phyloP scores from a whole-genome alignment of 805 yeast species.

The Lachancea meyersii region DNA sequence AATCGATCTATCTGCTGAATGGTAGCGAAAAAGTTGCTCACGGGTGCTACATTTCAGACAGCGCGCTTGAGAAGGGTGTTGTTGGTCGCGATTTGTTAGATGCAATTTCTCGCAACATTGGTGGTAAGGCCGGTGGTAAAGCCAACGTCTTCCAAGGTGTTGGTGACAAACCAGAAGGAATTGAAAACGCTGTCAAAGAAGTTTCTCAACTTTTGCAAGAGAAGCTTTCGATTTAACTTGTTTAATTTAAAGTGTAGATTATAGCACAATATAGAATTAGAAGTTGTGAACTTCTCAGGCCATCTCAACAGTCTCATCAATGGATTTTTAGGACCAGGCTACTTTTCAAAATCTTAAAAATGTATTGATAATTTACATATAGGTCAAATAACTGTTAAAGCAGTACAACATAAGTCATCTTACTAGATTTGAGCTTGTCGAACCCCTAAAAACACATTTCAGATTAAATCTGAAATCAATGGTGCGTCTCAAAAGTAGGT shows the following conservation, averaged over 20 bases:
- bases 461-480: too few species aligned
- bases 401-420: too few species aligned
- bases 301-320: not conserved
- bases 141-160: slow-evolving; percentile 95
- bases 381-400: not conserved
- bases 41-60: slow-evolving; percentile 82
- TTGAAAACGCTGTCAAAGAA: slow-evolving; percentile 67
- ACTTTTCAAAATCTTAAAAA: not conserved
- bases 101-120: slow-evolving; percentile 65
- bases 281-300: not conserved
- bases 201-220: slow-evolving; percentile 55
- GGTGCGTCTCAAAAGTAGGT: slow-evolving; percentile 87
- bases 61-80: slow-evolving; percentile 60
- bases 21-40: slow-evolving; percentile 83
- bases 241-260: not conserved
- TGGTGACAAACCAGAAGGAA: slow-evolving; percentile 74
- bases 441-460: too few species aligned
- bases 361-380: not conserved
- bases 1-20: slow-evolving; percentile 73
- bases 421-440: too few species aligned
- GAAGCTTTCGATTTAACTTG: slow-evolving; percentile 38
- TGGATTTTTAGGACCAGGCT: too few species aligned
- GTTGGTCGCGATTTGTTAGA: slow-evolving; percentile 71
- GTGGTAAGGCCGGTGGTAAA: slow-evolving; percentile 99
- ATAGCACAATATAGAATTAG: not conserved